Conservation (phyloP, 2,329 filamentous ascomycete species). For the Alternaria gansuensis region DNA sequence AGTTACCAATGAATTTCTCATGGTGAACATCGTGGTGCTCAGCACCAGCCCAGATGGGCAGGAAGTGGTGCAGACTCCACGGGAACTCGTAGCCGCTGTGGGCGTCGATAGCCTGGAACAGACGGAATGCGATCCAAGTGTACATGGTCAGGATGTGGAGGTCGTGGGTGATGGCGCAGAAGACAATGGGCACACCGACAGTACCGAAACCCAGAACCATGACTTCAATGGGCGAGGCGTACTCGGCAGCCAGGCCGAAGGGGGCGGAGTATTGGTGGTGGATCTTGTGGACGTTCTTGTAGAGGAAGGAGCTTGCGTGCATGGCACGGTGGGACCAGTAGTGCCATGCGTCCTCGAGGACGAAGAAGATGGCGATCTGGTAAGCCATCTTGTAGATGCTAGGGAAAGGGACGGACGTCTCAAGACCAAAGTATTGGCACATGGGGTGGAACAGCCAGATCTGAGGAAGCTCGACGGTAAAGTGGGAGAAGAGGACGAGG, state of each 20-base stretch:
- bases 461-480: slow-evolving; percentile 97
- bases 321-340: slow-evolving; percentile 95
- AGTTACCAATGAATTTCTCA: slow-evolving; percentile 98
- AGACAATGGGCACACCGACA: slow-evolving; percentile 82
- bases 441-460: slow-evolving; percentile 99
- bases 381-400: slow-evolving; percentile 83
- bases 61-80: slow-evolving; percentile 92
- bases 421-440: slow-evolving; percentile 89
- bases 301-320: slow-evolving; percentile 87
- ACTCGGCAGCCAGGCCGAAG: slow-evolving; percentile 95
- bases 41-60: slow-evolving; percentile 97
- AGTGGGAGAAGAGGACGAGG: slow-evolving; percentile 92
- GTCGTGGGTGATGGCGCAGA: slow-evolving; percentile 82
- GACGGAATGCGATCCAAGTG: slow-evolving; percentile 87
- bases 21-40: slow-evolving; percentile 97
- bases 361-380: slow-evolving; percentile 93
- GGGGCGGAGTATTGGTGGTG: slow-evolving; percentile 99
- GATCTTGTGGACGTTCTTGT: slow-evolving; percentile 98
- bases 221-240: slow-evolving; percentile 95
- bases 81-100: slow-evolving; percentile 99
- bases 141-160: slow-evolving; percentile 99
- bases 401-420: slow-evolving; percentile 89
- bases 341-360: slow-evolving; percentile 97
- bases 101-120: slow-evolving; percentile 97
- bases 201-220: slow-evolving; percentile 92